A percentile compares a stretch with the other conserved stretches of the same genome.
phyloP scores from a whole-genome alignment of 257 asterid species.

The Solanum ossicruentum region DNA sequence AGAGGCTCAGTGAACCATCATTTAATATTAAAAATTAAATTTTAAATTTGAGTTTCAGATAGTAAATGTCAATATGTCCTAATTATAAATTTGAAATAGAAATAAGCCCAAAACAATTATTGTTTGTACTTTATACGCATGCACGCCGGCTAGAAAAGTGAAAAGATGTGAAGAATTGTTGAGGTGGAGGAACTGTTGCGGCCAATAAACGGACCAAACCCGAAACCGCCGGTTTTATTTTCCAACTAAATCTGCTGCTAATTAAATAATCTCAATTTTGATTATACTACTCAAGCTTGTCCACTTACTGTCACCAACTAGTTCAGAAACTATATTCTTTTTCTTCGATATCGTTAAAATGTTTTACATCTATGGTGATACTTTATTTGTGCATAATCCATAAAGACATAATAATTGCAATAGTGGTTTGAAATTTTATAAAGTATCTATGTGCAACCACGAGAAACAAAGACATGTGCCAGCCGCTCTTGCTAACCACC shows the following conservation, averaged over 20 bases:
- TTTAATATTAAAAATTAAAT: too few relatives aligned
- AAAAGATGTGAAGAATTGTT: slow-evolving; percentile 21
- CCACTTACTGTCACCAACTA: not conserved
- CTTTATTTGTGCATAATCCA: not conserved
- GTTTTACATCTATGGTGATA: not conserved
- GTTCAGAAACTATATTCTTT: too few relatives aligned
- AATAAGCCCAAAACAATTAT: not conserved
- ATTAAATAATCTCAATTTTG: not conserved
- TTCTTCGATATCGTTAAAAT: not conserved
- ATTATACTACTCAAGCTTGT: not conserved
- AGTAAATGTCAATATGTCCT: too few relatives aligned
- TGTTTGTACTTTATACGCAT: slow-evolving; percentile 7
- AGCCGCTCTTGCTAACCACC: not conserved
- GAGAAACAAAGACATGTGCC: not conserved
- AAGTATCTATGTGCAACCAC: not conserved
- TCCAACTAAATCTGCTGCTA: not conserved
- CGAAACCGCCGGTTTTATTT: not conserved
- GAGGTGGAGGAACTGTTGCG: not conserved
- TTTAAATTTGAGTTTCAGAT: too few relatives aligned
- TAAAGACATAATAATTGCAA: not conserved
- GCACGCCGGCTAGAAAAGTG: slow-evolving; percentile 12
- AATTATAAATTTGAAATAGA: not conserved
- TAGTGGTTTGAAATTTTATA: not conserved
- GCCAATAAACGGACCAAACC: slow-evolving; percentile 3
- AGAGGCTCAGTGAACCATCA: too few relatives aligned